These are phyloP conservation scores for Canavalia gladiata DNA, from an alignment of 306 rosid species.

Conservation along the genomic window DNA sequence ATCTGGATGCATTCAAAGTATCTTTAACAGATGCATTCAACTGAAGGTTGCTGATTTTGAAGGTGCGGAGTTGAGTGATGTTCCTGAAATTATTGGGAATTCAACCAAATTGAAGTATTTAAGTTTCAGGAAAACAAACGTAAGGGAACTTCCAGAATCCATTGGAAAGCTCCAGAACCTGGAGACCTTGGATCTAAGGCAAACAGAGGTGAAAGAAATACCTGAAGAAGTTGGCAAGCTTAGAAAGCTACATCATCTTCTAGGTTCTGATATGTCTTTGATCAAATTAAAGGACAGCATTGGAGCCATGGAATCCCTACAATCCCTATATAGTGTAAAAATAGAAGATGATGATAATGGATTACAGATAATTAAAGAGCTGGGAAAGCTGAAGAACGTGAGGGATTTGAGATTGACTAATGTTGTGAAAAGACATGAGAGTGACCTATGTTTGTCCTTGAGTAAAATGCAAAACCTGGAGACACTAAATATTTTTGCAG, in stretches of 20 bases:
- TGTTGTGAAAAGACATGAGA: background rate
- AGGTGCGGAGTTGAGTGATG: rapidly evolving
- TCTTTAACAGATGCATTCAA: background rate
- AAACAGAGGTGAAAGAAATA: rapidly evolving
- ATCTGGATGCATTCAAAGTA: background rate
- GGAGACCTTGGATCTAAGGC: slow-evolving; percentile 11
- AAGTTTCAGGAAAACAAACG: background rate
- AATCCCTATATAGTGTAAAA: background rate
- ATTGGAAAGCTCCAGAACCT: background rate
- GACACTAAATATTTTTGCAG: background rate
- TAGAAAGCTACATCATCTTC: slow-evolving; percentile 8
- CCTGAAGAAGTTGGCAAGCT: slow-evolving; percentile 16
- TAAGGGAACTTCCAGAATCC: background rate
- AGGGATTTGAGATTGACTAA: background rate
- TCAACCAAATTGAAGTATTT: slow-evolving; percentile 15
- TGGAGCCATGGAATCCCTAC: background rate
- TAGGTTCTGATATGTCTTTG: background rate
- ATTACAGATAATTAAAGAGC: background rate
- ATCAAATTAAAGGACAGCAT: background rate
- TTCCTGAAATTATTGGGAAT: background rate
- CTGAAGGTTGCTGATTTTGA: slow-evolving; percentile 21
- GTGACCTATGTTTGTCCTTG: background rate
- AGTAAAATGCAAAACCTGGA: slow-evolving; percentile 6
- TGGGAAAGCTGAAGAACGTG: slow-evolving; percentile 1
- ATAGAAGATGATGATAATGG: background rate